Evolutionary conservation across 345 rosid species (phyloP), one percentile per base, ranked within the genome.

Genomic region (Rhodamnia rubescens): DNA sequence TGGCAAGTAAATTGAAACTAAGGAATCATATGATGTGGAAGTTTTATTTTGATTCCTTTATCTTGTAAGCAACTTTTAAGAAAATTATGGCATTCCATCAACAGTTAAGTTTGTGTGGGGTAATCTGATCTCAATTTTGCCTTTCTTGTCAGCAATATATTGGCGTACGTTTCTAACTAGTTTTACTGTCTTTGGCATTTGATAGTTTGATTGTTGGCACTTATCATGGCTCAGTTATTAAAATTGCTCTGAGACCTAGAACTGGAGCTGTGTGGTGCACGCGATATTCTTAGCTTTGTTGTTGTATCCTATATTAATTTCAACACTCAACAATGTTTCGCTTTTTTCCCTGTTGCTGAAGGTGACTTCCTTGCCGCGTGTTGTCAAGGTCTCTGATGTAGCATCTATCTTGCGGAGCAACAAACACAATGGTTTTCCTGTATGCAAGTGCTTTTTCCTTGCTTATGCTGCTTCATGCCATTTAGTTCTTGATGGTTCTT

Each of bases 391-490:
- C 86, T 95, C 96, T 82, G 98, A 97, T 91, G 90, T 95, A 58
- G 95, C 92, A 85, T 92, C 99, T 49, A 94, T 96, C 84, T 89
- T 97, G 91, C 93, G 90, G 82, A 93, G 95, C 91, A 95, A 93
- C 89, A 89, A 91, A 83, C 99, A 97, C 90, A 97, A 97, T 86
- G 99, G 99, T 47, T 97, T 95, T 88, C 99, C 99, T 8, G 99
- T 96, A 82, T 82, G 84, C 58, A 22, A 54, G 54, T 40, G 21
- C 15, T 29, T 51, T 61, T 26, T 82, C 11, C 40, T 21, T 88
- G 96, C 87, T 87, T 83, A 29, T 82, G 85, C 85, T 44, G 49
- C 84, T 21, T 21, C 51, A 10, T n/a, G 74, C 83, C 49, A 13
- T 74, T 47, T 49, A 24, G 10, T 42, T n/a, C 16, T 29, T 26